These are phyloP conservation scores for Endotrypanum monterogeii DNA, from an alignment of 208 protist genomes.

Conservation along the genomic window DNA sequence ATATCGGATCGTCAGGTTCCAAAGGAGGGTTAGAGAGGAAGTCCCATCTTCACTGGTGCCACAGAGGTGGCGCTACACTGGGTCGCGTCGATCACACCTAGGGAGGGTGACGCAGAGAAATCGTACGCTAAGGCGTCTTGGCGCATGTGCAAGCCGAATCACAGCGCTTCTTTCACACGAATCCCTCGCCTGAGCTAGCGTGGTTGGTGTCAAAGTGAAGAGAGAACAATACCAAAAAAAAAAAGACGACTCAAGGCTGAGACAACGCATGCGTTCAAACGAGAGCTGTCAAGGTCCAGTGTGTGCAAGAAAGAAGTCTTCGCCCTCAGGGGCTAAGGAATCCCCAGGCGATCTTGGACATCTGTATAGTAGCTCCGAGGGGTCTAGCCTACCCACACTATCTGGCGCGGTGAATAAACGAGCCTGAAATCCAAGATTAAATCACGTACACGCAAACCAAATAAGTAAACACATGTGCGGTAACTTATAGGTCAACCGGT, in stretches of 20 bases:
- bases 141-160: neutral
- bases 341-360: neutral
- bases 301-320: neutral
- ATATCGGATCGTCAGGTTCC: no score
- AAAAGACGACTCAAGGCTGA: neutral
- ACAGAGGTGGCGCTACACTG: neutral
- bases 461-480: no score
- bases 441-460: neutral
- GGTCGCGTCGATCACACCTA: neutral
- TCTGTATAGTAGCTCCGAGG: neutral
- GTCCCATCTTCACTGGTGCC: neutral
- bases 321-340: neutral
- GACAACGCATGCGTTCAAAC: neutral
- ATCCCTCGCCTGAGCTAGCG: neutral
- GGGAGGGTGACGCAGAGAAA: neutral
- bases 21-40: neutral
- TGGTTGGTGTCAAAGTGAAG: neutral
- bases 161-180: neutral
- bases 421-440: neutral
- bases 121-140: neutral
- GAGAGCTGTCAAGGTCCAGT: neutral
- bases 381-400: neutral
- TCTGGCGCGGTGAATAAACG: neutral
- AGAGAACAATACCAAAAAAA: neutral
- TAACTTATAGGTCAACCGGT: no score